Base-by-base conservation (phyloP, 768 basidiomycete species). In the Russula vinacea region DNA sequence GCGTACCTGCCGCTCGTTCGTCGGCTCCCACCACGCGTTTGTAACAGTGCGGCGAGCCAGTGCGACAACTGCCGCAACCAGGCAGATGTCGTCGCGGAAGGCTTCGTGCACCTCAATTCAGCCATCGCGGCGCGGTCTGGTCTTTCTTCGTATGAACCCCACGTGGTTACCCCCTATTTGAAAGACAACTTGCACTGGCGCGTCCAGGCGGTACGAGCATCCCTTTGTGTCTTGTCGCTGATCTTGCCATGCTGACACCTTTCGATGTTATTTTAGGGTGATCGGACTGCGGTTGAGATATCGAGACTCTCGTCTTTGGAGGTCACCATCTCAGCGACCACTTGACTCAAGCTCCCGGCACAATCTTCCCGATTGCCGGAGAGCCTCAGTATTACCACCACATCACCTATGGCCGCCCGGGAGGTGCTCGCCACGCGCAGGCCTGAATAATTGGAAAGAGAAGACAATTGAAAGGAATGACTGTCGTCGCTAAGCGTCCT, bases 21-120 rank as follows among this genome's bases (percentile, higher is more conserved):
- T 80, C 40, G 82, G 80, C 26, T 69, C 76, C 0, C 77, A 80
- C 70, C 69, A 74, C 56, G 77, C 74, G n/a, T 82, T 82, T 65
- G 79, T 77, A 77, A 75, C 58, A 70, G 69, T 58, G 35, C 59
- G 32, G 58, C 71, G 42, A 73, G 70, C 10, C 69, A 70, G 7
- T 81, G 80, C 64, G 75, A 72, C 24, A 80, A 80, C 65, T 80
- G 79, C 70, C 66, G 71, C 37, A 56, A 66, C 0, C 70, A 77
- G 37, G 59, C n/a, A 14, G 58, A 53, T 32, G 49, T 76, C 24
- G 66, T 76, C 35, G 68, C 71, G 19, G 79, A 80, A 65, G 80
- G 79, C 5, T 81, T 79, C 68, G 76, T 81, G 5, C 79, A 78
- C 65, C 71, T 82, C 32, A 77, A 78, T 50, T 64, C 72, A 0